phyloP scores from a whole-genome alignment of 352 stramenopile genomes.

The Pseudoperonospora humuli region DNA sequence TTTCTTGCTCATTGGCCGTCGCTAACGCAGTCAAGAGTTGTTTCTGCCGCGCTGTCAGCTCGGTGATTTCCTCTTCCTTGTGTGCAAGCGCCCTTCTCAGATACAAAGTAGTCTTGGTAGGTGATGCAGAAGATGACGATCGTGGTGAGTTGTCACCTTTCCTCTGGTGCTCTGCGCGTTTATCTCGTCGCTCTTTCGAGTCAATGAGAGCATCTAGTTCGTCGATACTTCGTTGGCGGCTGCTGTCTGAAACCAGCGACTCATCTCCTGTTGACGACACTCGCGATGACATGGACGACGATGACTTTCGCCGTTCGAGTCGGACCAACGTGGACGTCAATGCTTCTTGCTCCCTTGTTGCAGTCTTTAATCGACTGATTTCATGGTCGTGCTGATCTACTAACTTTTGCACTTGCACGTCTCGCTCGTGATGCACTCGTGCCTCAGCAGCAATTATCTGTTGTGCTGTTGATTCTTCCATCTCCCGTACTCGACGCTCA shows the following conservation, averaged over 20 bases:
- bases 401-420: constrained; percentile 25
- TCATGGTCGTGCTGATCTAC: constrained; percentile 38
- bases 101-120: constrained; percentile 10
- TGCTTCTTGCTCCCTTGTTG: constrained; percentile 4
- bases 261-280: constrained; percentile 11
- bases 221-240: constrained; percentile 27
- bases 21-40: constrained; percentile 41
- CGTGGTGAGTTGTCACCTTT: constrained; percentile 11
- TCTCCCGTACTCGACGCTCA: constrained; percentile 17
- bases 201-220: constrained; percentile 33
- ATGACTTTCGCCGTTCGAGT: constrained; percentile 13
- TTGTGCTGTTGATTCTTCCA: constrained; percentile 28
- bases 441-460: constrained; percentile 28
- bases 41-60: constrained; percentile 21
- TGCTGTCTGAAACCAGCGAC: constrained; percentile 7
- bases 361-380: constrained; percentile 18
- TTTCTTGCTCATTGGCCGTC: constrained; percentile 71
- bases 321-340: constrained; percentile 1
- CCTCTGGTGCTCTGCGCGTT: constrained; percentile 5
- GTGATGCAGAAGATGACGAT: constrained; percentile 4
- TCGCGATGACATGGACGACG: constrained; percentile 17
- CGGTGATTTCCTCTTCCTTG: constrained; percentile 37
- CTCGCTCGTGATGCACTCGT: constrained; percentile 32
- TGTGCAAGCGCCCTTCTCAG: constrained; percentile 27
- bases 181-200: constrained; percentile 28